A percentile compares a stretch with the other conserved stretches of the same genome.
phyloP scores from a whole-genome alignment of 768 basidiomycete species.

The Boletus pseudopeckii region DNA sequence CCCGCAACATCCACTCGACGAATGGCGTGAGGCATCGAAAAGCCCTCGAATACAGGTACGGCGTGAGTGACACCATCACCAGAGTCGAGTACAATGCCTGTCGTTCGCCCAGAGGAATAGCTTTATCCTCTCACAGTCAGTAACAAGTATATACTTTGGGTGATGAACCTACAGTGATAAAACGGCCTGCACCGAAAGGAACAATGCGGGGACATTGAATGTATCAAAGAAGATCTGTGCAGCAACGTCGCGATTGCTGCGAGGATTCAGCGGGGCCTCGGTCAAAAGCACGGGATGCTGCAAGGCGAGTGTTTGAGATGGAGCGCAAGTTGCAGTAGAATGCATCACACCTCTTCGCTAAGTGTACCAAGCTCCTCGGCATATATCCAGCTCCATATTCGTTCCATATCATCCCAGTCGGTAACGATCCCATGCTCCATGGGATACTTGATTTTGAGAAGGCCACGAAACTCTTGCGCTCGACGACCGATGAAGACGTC shows the following conservation, averaged over 20 bases:
- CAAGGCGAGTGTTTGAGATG: slow-evolving; percentile 11
- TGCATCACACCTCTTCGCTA: slow-evolving; percentile 81
- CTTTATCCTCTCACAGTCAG: slow-evolving; percentile 40
- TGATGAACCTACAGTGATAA: slow-evolving; percentile 75
- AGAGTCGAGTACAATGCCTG: slow-evolving; percentile 98
- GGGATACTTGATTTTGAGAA: slow-evolving; percentile 97
- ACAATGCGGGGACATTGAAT: slow-evolving; percentile 97
- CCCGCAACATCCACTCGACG: slow-evolving; percentile 95
- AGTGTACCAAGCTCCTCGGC: slow-evolving; percentile 92
- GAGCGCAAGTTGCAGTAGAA: neutral
- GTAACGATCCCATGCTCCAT: slow-evolving; percentile 99
- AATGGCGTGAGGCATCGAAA: slow-evolving; percentile 98
- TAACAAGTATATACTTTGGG: neutral
- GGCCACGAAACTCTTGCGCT: slow-evolving; percentile 92
- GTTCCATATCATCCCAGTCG: slow-evolving; percentile 99
- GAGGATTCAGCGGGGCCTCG: slow-evolving; percentile 95
- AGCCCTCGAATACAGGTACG: slow-evolving; percentile 98
- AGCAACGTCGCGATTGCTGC: slow-evolving; percentile 92
- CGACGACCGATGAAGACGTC: slow-evolving; percentile 94
- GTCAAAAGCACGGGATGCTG: slow-evolving; percentile 97
- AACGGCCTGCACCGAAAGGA: slow-evolving; percentile 96
- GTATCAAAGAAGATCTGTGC: slow-evolving; percentile 99
- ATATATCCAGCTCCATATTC: slow-evolving; percentile 98
- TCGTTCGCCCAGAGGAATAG: slow-evolving; percentile 97
- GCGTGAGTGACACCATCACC: slow-evolving; percentile 99